Conservation (phyloP, 139 green algal species). For the Penium margaritaceum region DNA sequence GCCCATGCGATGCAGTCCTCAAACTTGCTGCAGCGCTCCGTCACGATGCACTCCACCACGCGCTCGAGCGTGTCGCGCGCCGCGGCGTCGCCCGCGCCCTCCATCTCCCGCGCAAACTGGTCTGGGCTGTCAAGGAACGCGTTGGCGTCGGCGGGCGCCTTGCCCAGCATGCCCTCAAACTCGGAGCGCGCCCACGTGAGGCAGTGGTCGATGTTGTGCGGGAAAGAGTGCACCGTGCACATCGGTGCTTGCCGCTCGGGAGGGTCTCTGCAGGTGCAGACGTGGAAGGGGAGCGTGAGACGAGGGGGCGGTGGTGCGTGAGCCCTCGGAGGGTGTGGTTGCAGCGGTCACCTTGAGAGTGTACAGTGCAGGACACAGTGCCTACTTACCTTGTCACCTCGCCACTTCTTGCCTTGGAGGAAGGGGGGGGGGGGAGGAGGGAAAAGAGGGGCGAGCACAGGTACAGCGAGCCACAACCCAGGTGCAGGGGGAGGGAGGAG, state of each 20-base stretch:
- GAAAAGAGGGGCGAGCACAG: no score
- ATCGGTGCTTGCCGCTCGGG: constrained; percentile 94
- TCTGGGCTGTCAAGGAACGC: constrained; percentile 73
- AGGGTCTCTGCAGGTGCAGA: no score
- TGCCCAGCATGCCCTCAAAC: constrained; percentile 95
- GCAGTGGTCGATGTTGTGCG: constrained; percentile 95
- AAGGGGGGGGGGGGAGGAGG: no score
- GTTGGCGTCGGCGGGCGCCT: constrained; percentile 77
- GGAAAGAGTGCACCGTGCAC: constrained; percentile 98
- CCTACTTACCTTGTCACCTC: no score
- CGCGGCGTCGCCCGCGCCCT: constrained; percentile 22
- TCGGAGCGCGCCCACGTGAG: constrained; percentile 82
- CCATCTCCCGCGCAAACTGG: constrained; percentile 56
- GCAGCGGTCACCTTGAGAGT: no score
- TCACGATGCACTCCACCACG: constrained; percentile 73
- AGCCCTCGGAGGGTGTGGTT: no score
- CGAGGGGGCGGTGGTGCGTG: no score
- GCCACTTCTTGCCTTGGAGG: no score
- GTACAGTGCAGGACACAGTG: no score
- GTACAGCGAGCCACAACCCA: no score
- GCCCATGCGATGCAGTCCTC: constrained; percentile 83
- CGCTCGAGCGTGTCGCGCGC: constrained; percentile 74
- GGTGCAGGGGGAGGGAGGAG: no score
- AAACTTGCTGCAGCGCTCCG: constrained; percentile 58
- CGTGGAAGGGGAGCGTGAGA: no score